Evolutionary conservation across 2,329 filamentous ascomycete species (phyloP).

Genomic region (Penicillium crustosum): DNA sequence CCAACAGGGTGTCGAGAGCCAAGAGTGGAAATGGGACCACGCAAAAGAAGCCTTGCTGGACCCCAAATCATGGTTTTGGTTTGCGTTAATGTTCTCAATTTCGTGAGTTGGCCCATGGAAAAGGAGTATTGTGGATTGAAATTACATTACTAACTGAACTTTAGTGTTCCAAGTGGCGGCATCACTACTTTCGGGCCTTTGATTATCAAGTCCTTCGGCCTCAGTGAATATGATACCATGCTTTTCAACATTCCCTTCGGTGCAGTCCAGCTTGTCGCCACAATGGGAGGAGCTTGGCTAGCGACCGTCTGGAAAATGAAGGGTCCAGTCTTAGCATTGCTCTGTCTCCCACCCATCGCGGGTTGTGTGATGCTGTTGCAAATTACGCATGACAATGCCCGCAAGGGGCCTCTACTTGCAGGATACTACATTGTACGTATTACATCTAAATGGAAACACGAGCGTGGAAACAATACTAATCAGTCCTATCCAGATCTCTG

Average conservation of each 20-base stretch:
- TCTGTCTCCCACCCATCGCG: conserved; percentile 58
- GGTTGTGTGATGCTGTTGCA: conserved; percentile 57
- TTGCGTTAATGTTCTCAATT: conserved; percentile 54
- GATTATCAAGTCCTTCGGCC: conserved; percentile 60
- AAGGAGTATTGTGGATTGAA: not conserved
- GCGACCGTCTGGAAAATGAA: conserved; percentile 58
- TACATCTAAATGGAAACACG: not conserved
- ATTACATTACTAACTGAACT: conserved; percentile 9
- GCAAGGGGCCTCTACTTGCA: conserved; percentile 54
- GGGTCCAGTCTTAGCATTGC: conserved; percentile 53
- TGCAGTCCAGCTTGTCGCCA: conserved; percentile 60
- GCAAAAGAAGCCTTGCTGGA: conserved; percentile 57
- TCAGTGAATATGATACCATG: conserved; percentile 56
- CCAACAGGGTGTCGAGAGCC: conserved; percentile 44
- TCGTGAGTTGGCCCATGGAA: conserved; percentile 40
- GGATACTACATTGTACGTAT: conserved; percentile 55
- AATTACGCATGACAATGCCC: conserved; percentile 46
- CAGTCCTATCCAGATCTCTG: conserved; percentile 46
- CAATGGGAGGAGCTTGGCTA: conserved; percentile 57
- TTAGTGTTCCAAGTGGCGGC: conserved; percentile 56
- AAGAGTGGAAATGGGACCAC: conserved; percentile 54
- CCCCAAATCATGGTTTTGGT: conserved; percentile 62
- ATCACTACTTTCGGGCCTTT: conserved; percentile 60
- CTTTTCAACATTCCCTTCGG: conserved; percentile 64
- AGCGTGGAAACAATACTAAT: not conserved